Conservation (phyloP, 805 yeast genomes). For the Ogataea henricii region DNA sequence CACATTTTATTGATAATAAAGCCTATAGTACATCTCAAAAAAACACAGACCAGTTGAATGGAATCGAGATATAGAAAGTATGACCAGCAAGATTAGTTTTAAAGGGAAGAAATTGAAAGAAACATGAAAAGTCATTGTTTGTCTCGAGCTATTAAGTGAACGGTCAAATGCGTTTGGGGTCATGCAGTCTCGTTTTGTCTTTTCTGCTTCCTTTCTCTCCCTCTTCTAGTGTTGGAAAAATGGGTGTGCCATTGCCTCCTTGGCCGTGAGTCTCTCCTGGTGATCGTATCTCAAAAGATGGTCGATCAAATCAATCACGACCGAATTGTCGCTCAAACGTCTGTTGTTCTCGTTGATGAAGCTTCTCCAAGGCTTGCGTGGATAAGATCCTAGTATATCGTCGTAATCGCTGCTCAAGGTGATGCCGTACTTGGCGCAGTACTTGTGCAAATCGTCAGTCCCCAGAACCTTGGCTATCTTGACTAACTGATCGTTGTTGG, state of each 20-base stretch:
- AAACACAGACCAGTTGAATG: neutral
- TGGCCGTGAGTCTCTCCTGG: conserved; percentile 83
- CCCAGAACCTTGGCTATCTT: conserved; percentile 89
- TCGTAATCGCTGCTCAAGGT: conserved; percentile 77
- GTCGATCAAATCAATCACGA: conserved; percentile 70
- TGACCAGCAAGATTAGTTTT: neutral
- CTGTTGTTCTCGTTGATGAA: conserved; percentile 59
- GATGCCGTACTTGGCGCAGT: conserved; percentile 69
- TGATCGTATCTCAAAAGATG: conserved; percentile 79
- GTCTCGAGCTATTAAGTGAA: neutral
- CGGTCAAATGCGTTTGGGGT: neutral
- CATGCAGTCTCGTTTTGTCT: conserved; percentile 1
- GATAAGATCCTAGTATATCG: conserved; percentile 64
- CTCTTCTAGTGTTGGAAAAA: conserved; percentile 26
- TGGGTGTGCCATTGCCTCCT: conserved; percentile 79
- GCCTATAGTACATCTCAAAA: conserved; percentile 3
- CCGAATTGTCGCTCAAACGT: conserved; percentile 51
- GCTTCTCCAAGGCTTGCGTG: conserved; percentile 66
- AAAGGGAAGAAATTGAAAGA: neutral
- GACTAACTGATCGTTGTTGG: conserved; percentile 88
- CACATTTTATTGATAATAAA: too few species aligned
- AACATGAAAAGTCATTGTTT: neutral
- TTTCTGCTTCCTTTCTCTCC: neutral
- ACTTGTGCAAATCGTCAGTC: conserved; percentile 69
- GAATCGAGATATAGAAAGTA: neutral